Evolutionary conservation across 106 monocot genomes (phyloP), one percentile per base, ranked within the genome.

Genomic region (Allium cepa): DNA sequence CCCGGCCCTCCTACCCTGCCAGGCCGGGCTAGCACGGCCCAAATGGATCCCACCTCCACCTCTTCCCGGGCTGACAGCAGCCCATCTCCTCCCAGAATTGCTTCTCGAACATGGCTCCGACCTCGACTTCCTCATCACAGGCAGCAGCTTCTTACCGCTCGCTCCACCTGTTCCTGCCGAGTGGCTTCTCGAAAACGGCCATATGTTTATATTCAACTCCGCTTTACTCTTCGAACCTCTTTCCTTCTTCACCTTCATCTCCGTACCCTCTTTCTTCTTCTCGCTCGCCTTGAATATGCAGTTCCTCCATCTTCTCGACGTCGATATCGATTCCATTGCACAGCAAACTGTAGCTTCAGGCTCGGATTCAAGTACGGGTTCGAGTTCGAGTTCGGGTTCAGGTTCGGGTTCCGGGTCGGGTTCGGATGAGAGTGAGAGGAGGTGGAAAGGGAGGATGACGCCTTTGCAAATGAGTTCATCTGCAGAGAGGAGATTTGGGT

Each of bases 31-130:
- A 47, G 74, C 50, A 27, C 90, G 78, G 9, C 90, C 90, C 26
- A 99, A 70, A 61, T 75, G 93, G 26, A 85, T 72, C 49, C 78
- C 78, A 49, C 59, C 56, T 46, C 78, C 78, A 36, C 59, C 60
- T 3, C 80, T 74, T 27, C 76, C 73, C 1, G 90, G 76, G 46
- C 83, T 79, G 57, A 80, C 71, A 0, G 79, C 72, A 36, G 36
- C 36, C 76, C 79, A 71, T 51, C 62, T 36, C 71, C 81, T 10
- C 4, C 69, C 45, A 9, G 89, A 99, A 79, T 99, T 99, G 81
- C 99, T 99, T 17, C 99, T 74, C 1, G 99, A 93, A 74, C 99
- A 93, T 0, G 99, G 99, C 12, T 92, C 93, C 76, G 88, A 91
- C 74, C 87, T 85, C 11, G 79, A 74, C 66, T 75, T 83, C 50